Evolutionary conservation across 2,329 filamentous ascomycete genomes (phyloP), one percentile per base, ranked within the genome.

Genomic region (Colletotrichum euphorbiae): DNA sequence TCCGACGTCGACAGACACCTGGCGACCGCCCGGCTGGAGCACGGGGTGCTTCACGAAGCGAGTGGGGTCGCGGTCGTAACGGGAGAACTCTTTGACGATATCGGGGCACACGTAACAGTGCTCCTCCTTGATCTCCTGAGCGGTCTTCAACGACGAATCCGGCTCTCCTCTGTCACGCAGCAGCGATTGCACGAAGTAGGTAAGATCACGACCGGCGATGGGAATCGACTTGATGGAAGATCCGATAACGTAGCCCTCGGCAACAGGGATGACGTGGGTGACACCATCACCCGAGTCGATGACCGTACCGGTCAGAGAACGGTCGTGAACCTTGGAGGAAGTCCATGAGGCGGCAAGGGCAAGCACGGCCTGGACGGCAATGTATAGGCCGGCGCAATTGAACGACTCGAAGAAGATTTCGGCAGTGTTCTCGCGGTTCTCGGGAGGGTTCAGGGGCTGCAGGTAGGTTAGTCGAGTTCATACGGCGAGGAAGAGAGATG

Each of bases 351-450:
- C 96, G 50, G 96, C 96, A 51, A 99, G 89, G 15, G 97, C 96
- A 63, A 99, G 90, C 21, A 99, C 96, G 36, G 96, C 96, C 82
- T 99, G 96, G 13, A 99, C 96, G 52, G 96, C 96, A 78, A 99
- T 99, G 82, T 99, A 99, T 72, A 99, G 90, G 82, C 96, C 96
- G 67, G 96, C 95, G 80, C 96, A 98, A 84, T 99, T 99, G 87
- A 99, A 99, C 3, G 96, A 98, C 79, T 99, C 96, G 83, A 99
- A 99, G 89, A 99, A 98, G 82, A 99, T 99, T 80, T 99, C 96
- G 80, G 96, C 96, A 28, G 96, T 98, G 80, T 97, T 98, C 82
- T 99, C 96, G 77, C 96, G 94, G 82, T 99, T 98, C 83, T 99
- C 96, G 31, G 96, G 96, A 40, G 96, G 96, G 81, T 99, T 99